These are phyloP conservation scores for Candida sphagnicola DNA, from an alignment of 805 yeast species.

Conservation along the genomic window DNA sequence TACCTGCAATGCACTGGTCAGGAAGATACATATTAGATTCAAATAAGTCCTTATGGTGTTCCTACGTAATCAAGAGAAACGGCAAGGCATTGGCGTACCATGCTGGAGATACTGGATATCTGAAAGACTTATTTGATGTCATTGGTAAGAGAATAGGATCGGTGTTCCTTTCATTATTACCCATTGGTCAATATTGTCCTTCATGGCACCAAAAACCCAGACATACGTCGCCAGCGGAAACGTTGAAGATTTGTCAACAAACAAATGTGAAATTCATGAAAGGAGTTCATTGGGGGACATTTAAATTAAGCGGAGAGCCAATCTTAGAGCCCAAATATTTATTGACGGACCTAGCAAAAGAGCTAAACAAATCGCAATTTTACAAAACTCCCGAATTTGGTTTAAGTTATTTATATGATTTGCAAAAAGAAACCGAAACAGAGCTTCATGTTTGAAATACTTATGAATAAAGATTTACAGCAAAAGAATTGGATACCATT, in stretches of 20 bases:
- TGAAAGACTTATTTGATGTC: constrained; percentile 63
- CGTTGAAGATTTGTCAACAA: constrained; percentile 62
- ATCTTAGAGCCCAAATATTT: constrained; percentile 75
- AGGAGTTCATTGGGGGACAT: constrained; percentile 98
- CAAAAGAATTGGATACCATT: too few relatives aligned
- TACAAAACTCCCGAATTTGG: constrained; percentile 75
- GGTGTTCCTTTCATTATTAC: constrained; percentile 61
- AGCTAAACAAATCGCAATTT: constrained; percentile 18
- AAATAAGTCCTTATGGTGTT: constrained; percentile 84
- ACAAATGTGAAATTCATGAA: constrained; percentile 58
- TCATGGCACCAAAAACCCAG: constrained; percentile 91
- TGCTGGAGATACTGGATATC: constrained; percentile 94
- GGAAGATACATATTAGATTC: constrained; percentile 81
- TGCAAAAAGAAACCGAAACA: constrained; percentile 17
- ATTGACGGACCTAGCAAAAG: constrained; percentile 49
- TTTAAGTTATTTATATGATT: constrained; percentile 53
- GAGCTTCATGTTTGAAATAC: constrained; percentile 10
- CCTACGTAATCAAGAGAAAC: constrained; percentile 66
- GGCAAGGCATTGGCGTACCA: constrained; percentile 76
- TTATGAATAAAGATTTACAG: too few relatives aligned
- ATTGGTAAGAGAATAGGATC: constrained; percentile 63
- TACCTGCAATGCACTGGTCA: constrained; percentile 98
- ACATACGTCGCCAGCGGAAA: constrained; percentile 81
- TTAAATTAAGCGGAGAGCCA: constrained; percentile 82
- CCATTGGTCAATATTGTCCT: constrained; percentile 95